phyloP scores from a whole-genome alignment of 768 basidiomycete genomes.

The Amanita muscaria region DNA sequence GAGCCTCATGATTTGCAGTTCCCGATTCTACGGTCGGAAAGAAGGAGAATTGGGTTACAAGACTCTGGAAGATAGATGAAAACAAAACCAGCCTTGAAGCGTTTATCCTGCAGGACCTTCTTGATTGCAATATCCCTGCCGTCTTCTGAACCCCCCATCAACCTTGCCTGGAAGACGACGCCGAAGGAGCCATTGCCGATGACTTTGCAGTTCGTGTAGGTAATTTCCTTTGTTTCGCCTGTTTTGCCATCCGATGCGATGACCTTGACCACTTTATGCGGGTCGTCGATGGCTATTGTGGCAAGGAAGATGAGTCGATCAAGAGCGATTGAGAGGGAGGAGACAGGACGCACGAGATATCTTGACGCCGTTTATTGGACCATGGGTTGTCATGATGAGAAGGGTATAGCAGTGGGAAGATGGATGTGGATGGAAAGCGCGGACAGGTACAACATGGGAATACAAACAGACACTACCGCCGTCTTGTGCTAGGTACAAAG shows the following conservation, averaged over 20 bases:
- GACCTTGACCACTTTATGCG: conserved; percentile 93
- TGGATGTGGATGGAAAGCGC: background rate
- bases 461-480: background rate
- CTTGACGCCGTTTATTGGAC: conserved; percentile 83
- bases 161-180: conserved; percentile 94
- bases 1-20: conserved; percentile 97
- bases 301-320: conserved; percentile 25
- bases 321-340: conserved; percentile 23
- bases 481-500: conserved; percentile 25
- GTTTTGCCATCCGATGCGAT: conserved; percentile 92
- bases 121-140: conserved; percentile 96
- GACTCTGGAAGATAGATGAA: conserved; percentile 11
- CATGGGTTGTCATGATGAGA: conserved; percentile 58
- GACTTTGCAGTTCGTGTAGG: conserved; percentile 97
- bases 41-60: conserved; percentile 4
- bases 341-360: conserved; percentile 59
- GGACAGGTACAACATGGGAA: conserved; percentile 1
- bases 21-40: conserved; percentile 69
- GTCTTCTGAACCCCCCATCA: conserved; percentile 56
- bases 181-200: conserved; percentile 99
- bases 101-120: conserved; percentile 99
- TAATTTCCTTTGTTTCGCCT: conserved; percentile 78
- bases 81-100: conserved; percentile 82
- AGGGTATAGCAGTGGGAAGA: background rate
- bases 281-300: conserved; percentile 74